Conservation (phyloP, 163 green algal species). For the Chlamydomonas reinhardtii region DNA sequence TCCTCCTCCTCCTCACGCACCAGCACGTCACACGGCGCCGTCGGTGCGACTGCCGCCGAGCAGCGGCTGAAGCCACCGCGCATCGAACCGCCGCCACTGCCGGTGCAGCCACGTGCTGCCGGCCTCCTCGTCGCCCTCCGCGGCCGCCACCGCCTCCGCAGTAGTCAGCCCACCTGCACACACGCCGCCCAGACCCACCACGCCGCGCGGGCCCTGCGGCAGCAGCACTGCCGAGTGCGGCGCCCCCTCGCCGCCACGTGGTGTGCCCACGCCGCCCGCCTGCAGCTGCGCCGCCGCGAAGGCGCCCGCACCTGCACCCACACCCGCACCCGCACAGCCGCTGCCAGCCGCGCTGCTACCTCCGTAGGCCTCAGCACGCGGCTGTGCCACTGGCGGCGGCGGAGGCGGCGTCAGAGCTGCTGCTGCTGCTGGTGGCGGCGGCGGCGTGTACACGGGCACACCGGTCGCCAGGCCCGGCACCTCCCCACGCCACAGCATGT, state of each 20-base stretch:
- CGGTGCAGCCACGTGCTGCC: constrained; percentile 41
- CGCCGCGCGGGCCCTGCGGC: neutral
- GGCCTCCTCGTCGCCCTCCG: constrained; percentile 1
- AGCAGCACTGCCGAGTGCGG: neutral
- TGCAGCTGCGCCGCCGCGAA: neutral
- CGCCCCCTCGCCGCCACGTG: neutral
- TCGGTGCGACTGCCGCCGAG: constrained; percentile 34
- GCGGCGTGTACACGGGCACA: neutral
- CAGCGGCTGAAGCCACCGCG: constrained; percentile 49
- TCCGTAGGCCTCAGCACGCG: too few relatives aligned
- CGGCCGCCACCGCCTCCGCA: neutral
- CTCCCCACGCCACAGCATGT: constrained; percentile 6
- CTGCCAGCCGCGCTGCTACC: too few relatives aligned
- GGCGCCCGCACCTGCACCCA: neutral
- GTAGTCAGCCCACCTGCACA: too few relatives aligned
- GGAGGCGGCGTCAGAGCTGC: too few relatives aligned
- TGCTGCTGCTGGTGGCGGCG: too few relatives aligned
- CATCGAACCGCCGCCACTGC: constrained; percentile 48
- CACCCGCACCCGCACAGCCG: neutral
- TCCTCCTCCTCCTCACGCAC: neutral
- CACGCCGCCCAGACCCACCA: too few relatives aligned
- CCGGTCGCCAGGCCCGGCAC: neutral
- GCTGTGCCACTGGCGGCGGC: too few relatives aligned
- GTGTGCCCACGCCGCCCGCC: neutral
- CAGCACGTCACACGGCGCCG: too few relatives aligned